Evolutionary conservation across 2,329 filamentous ascomycete genomes (phyloP).

Genomic region (Neofusicoccum umdonicola): DNA sequence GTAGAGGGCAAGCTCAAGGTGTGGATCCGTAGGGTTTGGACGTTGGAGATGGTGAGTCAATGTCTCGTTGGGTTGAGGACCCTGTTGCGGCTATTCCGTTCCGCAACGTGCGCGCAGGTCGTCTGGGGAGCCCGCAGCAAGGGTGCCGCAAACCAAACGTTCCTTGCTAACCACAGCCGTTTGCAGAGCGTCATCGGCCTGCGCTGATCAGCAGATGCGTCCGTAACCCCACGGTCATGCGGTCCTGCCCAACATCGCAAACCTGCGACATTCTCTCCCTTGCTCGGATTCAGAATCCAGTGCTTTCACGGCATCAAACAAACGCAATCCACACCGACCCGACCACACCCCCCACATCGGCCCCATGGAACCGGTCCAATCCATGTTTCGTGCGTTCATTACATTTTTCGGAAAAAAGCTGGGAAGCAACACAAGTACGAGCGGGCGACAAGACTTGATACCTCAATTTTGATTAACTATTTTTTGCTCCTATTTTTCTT

Average conservation of each 20-base stretch:
- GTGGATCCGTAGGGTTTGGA: conserved; percentile 98
- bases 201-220: conserved; percentile 50
- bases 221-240: not conserved
- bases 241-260: not conserved
- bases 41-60: conserved; percentile 79
- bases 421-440: conserved; percentile 1
- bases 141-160: not conserved
- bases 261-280: not conserved
- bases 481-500: not conserved
- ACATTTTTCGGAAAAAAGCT: conserved; percentile 1
- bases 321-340: not conserved
- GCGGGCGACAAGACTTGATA: conserved; percentile 4
- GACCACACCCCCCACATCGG: not conserved
- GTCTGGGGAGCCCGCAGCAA: conserved; percentile 9
- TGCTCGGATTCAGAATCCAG: not conserved
- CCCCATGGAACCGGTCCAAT: not conserved
- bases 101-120: conserved; percentile 18
- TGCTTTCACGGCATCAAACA: not conserved
- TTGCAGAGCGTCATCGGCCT: conserved; percentile 77
- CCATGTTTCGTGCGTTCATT: not conserved
- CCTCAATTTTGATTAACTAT: not conserved
- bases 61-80: not conserved
- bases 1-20: conserved; percentile 92
- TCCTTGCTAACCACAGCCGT: conserved; percentile 21
- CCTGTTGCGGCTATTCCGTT: conserved; percentile 9